These are phyloP conservation scores for Ophiostoma sp. DNA, from an alignment of 2,329 filamentous ascomycete genomes.

Conservation along the genomic window DNA sequence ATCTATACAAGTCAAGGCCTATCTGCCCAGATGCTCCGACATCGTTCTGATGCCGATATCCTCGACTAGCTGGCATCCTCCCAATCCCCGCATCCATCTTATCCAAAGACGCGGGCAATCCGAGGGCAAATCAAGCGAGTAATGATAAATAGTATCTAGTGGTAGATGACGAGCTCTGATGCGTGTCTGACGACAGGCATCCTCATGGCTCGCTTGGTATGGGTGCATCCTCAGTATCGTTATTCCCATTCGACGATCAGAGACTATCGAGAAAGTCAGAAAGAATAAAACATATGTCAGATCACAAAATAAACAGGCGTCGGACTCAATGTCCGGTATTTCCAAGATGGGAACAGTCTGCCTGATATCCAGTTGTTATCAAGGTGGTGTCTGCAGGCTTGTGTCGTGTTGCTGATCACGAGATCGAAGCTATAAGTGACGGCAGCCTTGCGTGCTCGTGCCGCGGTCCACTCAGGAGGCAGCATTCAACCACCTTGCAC, in stretches of 20 bases:
- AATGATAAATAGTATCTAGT: not conserved
- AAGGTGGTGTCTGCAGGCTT: not conserved
- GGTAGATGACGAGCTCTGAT: not conserved
- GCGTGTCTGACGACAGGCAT: not conserved
- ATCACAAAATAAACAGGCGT: not conserved
- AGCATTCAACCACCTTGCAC: not conserved
- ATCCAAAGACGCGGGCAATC: not conserved
- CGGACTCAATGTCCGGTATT: not conserved
- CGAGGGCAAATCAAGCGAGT: not conserved
- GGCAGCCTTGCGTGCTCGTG: slow-evolving; percentile 22
- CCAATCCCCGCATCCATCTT: not conserved
- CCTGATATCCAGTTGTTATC: not conserved
- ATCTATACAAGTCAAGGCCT: not conserved
- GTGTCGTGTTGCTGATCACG: slow-evolving; percentile 12
- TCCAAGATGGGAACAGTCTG: not conserved
- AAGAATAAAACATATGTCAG: not conserved
- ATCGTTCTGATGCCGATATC: not conserved
- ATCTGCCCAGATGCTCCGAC: not conserved
- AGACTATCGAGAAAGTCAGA: not conserved
- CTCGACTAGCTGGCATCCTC: not conserved
- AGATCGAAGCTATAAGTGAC: slow-evolving; percentile 18
- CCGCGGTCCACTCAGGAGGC: not conserved
- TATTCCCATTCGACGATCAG: not conserved
- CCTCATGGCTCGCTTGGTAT: not conserved
- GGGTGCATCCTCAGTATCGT: not conserved